Evolutionary conservation across 2,329 filamentous ascomycete genomes (phyloP), one percentile per base, ranked within the genome.

Genomic region (Colletotrichum tamarilloi): DNA sequence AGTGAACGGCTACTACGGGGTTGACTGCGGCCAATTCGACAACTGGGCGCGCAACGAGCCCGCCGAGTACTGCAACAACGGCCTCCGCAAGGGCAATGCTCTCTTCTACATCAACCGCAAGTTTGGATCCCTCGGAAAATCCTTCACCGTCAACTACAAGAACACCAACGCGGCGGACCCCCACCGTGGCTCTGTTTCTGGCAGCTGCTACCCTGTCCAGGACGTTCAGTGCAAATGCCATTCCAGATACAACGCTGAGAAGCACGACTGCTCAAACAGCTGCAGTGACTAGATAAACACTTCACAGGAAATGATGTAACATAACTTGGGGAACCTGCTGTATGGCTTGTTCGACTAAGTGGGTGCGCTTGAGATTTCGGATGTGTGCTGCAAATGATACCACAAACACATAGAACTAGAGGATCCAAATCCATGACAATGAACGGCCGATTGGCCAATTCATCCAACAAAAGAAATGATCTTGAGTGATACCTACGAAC

Each of bases 31-130:
- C 32, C 67, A 68, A 26, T 68, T 42, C 22, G 59, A 68, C 1
- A 14, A n/a, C 26, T 68, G 67, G 67, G 14, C 56, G 12, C 67
- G 52, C 0, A 46, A 64, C 16, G 67, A 68, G 4, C 67, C 67
- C 9, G 49, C 67, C 1, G 59, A 63, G 1, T 58, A n/a, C 5
- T 68, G 67, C 52, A 64, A 68, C 26, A 35, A 64, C 52, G 67
- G 67, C 7, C 32, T 64, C 12, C 67, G 67, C 19, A 64, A 35
- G 67, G 67, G 49, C 1, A 26, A 57, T 12, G 67, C 12, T 4
- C 32, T 35, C 24, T 68, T 68, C 59, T 52, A 57, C 26, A 64
- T 68, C 35, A 68, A 68, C 26, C 67, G 67, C 67, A 57, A 57
- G 9, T 57, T 57, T 26, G 59, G 49, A 0, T 64, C 58, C 2